These are phyloP conservation scores for Fonsecaea erecta DNA, from an alignment of 2,329 filamentous ascomycete genomes.

Conservation along the genomic window DNA sequence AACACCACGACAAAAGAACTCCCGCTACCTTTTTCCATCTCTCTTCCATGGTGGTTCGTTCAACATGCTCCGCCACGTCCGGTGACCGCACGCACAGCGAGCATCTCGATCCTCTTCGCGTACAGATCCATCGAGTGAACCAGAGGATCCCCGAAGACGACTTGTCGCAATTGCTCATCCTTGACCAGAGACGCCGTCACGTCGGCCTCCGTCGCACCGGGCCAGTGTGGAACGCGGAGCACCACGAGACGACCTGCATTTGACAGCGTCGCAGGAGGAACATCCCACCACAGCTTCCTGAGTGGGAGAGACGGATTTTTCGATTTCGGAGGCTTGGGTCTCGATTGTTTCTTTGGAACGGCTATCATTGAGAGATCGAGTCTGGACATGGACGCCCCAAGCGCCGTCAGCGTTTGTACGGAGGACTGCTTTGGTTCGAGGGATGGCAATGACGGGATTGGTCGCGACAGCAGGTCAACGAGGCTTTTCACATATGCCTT, in stretches of 20 bases:
- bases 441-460: slow-evolving; percentile 52
- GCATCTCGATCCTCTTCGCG: slow-evolving; percentile 68
- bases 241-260: slow-evolving; percentile 73
- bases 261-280: slow-evolving; percentile 69
- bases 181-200: slow-evolving; percentile 71
- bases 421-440: slow-evolving; percentile 1
- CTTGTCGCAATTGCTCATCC: slow-evolving; percentile 69
- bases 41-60: neutral
- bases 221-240: slow-evolving; percentile 52
- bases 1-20: neutral
- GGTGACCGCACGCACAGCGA: slow-evolving; percentile 72
- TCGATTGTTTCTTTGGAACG: slow-evolving; percentile 24
- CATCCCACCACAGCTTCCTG: slow-evolving; percentile 59
- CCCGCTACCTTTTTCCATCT: neutral
- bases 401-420: slow-evolving; percentile 18
- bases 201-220: slow-evolving; percentile 55
- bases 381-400: slow-evolving; percentile 31
- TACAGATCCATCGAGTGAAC: slow-evolving; percentile 83
- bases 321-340: slow-evolving; percentile 39
- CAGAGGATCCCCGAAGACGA: slow-evolving; percentile 81
- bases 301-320: slow-evolving; percentile 5
- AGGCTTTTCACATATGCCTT: slow-evolving; percentile 74
- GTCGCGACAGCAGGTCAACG: slow-evolving; percentile 69
- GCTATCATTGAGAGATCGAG: slow-evolving; percentile 31
- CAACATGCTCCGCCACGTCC: slow-evolving; percentile 38